Evolutionary conservation across 2,329 filamentous ascomycete species (phyloP), one percentile per base, ranked within the genome.

Genomic region (Cladophialophora carrionii): DNA sequence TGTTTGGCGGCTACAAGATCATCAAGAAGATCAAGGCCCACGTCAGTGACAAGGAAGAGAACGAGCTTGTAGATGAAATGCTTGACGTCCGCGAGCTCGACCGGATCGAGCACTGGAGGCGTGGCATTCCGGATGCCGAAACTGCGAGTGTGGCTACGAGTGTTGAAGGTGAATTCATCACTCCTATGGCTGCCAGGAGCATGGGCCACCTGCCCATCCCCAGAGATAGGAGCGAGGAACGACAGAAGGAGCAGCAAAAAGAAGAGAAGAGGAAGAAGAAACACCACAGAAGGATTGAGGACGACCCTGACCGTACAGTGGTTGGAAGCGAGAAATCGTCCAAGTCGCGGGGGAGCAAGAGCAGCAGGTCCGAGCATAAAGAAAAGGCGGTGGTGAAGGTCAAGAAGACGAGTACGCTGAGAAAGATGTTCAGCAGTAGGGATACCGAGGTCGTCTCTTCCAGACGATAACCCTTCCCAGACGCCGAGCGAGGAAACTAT

Each of bases 1-100:
- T 95, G 76, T 91, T 99, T 66, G 95, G 95, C 61, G 94, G 95
- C 4, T 98, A 92, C 85, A 98, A 96, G 80, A 97, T 99, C 76
- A 88, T 99, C 78, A 96, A 97, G 83, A 89, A 88, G 72, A 91
- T 98, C 70, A 81, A 82, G 72, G 70, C 69, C 26, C 62, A 62
- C 10, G 49, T 67, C 10, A 67, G 66, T n/a, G 62, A 71, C 20
- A 72, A 75, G 63, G 74, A 71, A 63, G 74, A 71, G 63, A 76
- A 71, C 10, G 65, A 65, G 1, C 75, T 77, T 60, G 78, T 85
- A 70, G 84, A 87, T 58, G 84, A 88, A 71, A 79, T 88, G 71
- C 73, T 85, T 12, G 83, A 86, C 66, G 70, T 72, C 31, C 72
- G 74, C 9, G 68, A 71, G 53, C 76, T 86, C n/a, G 82, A 82